Evolutionary conservation across 495 filamentous ascomycete species (phyloP).

Genomic region (Extremus antarcticus): DNA sequence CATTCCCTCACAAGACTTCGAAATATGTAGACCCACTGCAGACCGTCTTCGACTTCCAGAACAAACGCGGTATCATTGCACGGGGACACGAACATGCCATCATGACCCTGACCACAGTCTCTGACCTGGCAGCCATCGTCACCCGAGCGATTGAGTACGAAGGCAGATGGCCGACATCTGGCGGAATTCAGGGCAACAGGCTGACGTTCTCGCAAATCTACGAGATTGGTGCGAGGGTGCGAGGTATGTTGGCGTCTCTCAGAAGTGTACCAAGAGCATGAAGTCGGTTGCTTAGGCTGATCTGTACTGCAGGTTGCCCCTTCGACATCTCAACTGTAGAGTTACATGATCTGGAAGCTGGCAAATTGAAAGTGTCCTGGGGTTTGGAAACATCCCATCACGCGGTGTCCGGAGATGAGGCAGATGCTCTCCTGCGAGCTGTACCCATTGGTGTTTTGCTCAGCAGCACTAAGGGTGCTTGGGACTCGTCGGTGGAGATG

Average conservation of each 20-base stretch:
- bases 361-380: slow-evolving; percentile 12
- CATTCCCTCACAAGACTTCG: too few species aligned
- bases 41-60: too few species aligned
- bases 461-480: slow-evolving; percentile 31
- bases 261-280: neutral
- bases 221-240: neutral
- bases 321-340: neutral
- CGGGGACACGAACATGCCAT: too few species aligned
- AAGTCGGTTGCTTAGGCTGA: neutral
- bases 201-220: neutral
- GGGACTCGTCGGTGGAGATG: slow-evolving; percentile 39
- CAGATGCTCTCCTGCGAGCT: slow-evolving; percentile 24
- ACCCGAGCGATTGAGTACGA: too few species aligned
- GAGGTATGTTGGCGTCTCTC: neutral
- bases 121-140: neutral
- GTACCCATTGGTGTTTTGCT: slow-evolving; percentile 35
- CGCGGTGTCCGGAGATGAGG: slow-evolving; percentile 34
- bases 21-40: too few species aligned
- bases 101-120: neutral
- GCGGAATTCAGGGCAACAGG: too few species aligned
- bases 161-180: too few species aligned
- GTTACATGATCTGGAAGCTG: neutral
- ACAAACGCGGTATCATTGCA: too few species aligned
- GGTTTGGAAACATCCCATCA: slow-evolving; percentile 26
- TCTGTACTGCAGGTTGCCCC: neutral